A percentile compares a stretch with the other conserved stretches of the same genome.
phyloP scores from a whole-genome alignment of 2,329 filamentous ascomycete genomes.

The Pseudogymnoascus sp. region DNA sequence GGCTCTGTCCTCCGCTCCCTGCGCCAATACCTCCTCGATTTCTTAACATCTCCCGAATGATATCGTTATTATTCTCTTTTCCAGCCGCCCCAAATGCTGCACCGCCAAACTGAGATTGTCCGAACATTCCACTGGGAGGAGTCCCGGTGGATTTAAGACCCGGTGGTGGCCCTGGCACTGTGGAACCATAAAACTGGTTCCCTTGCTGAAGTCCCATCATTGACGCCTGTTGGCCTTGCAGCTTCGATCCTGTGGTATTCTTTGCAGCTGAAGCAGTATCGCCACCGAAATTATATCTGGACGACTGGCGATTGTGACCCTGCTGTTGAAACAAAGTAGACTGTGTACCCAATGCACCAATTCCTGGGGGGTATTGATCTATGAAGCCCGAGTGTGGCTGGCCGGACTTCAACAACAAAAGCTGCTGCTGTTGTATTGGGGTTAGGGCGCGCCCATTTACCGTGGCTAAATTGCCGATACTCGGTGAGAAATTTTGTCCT shows the following conservation, averaged over 20 bases:
- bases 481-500: constrained; percentile 40
- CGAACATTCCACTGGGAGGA: constrained; percentile 85
- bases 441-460: constrained; percentile 65
- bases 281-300: constrained; percentile 79
- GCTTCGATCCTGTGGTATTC: constrained; percentile 61
- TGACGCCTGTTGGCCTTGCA: constrained; percentile 77
- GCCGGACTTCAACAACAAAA: constrained; percentile 47
- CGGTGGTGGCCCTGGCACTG: constrained; percentile 86
- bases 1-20: constrained; percentile 59
- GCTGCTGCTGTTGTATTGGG: constrained; percentile 66
- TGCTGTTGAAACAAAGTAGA: constrained; percentile 46
- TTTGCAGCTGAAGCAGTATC: constrained; percentile 62
- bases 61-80: constrained; percentile 65
- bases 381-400: constrained; percentile 37
- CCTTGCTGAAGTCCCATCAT: constrained; percentile 66
- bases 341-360: constrained; percentile 35
- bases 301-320: constrained; percentile 74
- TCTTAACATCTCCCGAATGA: constrained; percentile 76
- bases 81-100: constrained; percentile 53
- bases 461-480: constrained; percentile 45
- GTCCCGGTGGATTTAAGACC: constrained; percentile 92
- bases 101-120: constrained; percentile 77
- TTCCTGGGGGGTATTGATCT: constrained; percentile 52
- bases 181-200: constrained; percentile 70
- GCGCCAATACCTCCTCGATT: constrained; percentile 47